A percentile compares a stretch with the other conserved stretches of the same genome.
phyloP scores from a whole-genome alignment of 192 early-diverging fungal species.

The Dissophora ornata region DNA sequence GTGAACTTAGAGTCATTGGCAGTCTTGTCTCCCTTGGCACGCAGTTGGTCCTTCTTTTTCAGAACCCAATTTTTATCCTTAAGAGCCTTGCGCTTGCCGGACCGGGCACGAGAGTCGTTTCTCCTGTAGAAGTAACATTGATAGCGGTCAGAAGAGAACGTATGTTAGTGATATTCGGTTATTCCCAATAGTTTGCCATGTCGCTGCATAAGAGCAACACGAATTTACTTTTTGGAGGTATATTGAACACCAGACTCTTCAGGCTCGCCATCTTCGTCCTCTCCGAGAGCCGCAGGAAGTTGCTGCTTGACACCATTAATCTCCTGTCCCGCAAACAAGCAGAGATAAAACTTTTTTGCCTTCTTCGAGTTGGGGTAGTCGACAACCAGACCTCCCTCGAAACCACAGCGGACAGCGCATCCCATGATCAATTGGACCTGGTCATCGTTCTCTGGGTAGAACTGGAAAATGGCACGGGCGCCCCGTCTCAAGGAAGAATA shows the following conservation, averaged over 20 bases:
- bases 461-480: slow-evolving; percentile 96
- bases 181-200: too few relatives aligned
- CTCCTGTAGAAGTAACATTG: slow-evolving; percentile 23
- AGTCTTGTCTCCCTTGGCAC: slow-evolving; percentile 78
- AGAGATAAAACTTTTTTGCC: slow-evolving; percentile 97
- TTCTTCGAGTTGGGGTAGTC: slow-evolving; percentile 97
- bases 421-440: slow-evolving; percentile 95
- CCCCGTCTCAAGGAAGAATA: slow-evolving; percentile 90
- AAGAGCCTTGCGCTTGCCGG: slow-evolving; percentile 64
- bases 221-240: slow-evolving; percentile 55
- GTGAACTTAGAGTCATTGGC: slow-evolving; percentile 94
- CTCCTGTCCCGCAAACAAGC: slow-evolving; percentile 93
- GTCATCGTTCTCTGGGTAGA: slow-evolving; percentile 96
- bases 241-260: slow-evolving; percentile 56
- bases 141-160: too few relatives aligned
- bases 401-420: slow-evolving; percentile 90
- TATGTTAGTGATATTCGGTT: too few relatives aligned
- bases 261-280: slow-evolving; percentile 65
- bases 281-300: slow-evolving; percentile 72
- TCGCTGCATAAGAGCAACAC: too few relatives aligned
- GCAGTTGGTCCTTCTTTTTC: slow-evolving; percentile 89
- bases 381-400: slow-evolving; percentile 94
- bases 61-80: slow-evolving; percentile 93
- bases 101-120: slow-evolving; percentile 47
- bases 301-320: slow-evolving; percentile 61